A percentile compares a stretch with the other conserved stretches of the same genome.
Conservation (phyloP, 176 grass and related monocot genomes). For the Aegilops tauschii region DNA sequence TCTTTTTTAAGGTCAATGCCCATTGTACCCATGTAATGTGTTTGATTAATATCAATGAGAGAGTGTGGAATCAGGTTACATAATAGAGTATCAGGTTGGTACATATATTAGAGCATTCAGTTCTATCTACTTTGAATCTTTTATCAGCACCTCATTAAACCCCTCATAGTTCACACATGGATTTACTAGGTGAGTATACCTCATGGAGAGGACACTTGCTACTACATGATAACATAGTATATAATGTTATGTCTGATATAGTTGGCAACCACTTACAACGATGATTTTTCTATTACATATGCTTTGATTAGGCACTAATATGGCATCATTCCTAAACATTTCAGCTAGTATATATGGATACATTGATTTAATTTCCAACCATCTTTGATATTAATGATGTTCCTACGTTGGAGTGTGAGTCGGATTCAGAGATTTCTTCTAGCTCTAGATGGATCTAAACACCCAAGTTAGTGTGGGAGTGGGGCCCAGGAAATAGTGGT, state of each 20-base stretch:
- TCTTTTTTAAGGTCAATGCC: no score
- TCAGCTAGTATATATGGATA: neutral
- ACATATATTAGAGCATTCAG: no score
- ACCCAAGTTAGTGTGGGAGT: neutral
- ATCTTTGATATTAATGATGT: neutral
- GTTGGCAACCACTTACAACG: neutral
- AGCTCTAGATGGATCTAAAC: neutral
- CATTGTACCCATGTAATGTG: no score
- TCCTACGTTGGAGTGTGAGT: neutral
- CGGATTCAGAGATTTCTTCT: neutral
- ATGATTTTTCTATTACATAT: neutral
- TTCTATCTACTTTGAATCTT: no score
- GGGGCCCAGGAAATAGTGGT: neutral
- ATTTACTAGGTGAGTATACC: neutral
- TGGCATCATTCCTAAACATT: neutral
- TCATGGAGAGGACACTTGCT: neutral
- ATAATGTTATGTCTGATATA: neutral
- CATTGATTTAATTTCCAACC: neutral
- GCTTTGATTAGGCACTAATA: neutral
- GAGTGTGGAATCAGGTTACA: no score
- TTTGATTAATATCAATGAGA: no score
- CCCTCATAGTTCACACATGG: neutral
- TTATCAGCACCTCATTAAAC: neutral
- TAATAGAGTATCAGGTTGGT: no score
- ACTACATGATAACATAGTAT: neutral